Conservation (phyloP, 2,329 filamentous ascomycete genomes). For the Paraphoma chrysanthemicola region DNA sequence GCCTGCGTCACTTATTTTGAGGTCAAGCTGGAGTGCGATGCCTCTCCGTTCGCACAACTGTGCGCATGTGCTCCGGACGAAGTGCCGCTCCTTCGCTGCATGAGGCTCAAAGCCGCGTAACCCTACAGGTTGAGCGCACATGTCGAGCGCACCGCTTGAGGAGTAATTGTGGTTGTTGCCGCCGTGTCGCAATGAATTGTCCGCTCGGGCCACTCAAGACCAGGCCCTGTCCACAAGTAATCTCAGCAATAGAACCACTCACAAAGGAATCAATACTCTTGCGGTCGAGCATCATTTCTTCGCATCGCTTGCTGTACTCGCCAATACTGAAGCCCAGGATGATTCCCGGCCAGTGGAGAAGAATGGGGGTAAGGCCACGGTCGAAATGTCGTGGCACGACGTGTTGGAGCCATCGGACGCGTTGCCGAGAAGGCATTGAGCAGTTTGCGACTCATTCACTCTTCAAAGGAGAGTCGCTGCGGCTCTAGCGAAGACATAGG, state of each 20-base stretch:
- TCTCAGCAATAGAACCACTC: conserved; percentile 35
- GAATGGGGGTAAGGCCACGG: conserved; percentile 8
- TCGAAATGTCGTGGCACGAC: conserved; percentile 12
- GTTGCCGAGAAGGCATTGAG: neutral
- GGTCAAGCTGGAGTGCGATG: too few species aligned
- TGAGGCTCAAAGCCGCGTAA: too few species aligned
- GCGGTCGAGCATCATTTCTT: conserved; percentile 26
- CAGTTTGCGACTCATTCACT: neutral
- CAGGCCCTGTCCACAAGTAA: conserved; percentile 33
- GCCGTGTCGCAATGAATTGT: conserved; percentile 11
- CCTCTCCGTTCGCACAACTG: too few species aligned
- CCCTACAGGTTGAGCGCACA: neutral
- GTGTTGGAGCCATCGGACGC: neutral
- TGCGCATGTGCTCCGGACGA: too few species aligned
- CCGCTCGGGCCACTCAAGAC: conserved; percentile 24
- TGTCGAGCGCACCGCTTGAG: neutral
- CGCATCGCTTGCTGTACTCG: conserved; percentile 11
- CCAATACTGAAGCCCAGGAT: conserved; percentile 9
- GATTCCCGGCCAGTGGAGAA: conserved; percentile 16
- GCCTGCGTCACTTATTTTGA: conserved; percentile 9
- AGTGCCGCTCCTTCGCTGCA: too few species aligned
- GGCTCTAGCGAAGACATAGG: too few species aligned
- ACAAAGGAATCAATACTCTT: conserved; percentile 33
- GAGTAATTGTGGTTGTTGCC: neutral
- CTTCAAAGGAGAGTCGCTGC: neutral